These are phyloP conservation scores for Ogataea ramenticola DNA, from an alignment of 805 yeast genomes.

Conservation along the genomic window DNA sequence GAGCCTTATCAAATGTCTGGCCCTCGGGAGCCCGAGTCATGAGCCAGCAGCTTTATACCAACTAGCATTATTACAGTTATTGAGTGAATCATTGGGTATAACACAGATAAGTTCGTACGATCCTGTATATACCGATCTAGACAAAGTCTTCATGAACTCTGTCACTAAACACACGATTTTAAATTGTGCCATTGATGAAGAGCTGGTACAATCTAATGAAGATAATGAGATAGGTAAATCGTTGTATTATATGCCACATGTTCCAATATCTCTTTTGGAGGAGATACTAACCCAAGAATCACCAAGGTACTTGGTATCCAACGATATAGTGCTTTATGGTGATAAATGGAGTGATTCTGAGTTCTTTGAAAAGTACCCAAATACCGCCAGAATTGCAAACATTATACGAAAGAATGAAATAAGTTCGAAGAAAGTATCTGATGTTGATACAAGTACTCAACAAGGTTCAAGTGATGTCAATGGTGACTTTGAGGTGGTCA, in stretches of 20 bases:
- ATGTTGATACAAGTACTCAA: neutral
- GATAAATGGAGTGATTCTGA: conserved; percentile 19
- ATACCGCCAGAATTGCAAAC: conserved; percentile 18
- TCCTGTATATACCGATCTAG: conserved; percentile 22
- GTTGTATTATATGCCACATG: conserved; percentile 28
- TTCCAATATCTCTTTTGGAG: conserved; percentile 25
- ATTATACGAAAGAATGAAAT: neutral
- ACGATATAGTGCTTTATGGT: conserved; percentile 23
- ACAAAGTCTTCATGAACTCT: conserved; percentile 11
- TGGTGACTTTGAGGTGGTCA: conserved; percentile 13
- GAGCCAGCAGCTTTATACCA: conserved; percentile 22
- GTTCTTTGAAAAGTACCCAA: conserved; percentile 20
- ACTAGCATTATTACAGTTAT: conserved; percentile 15
- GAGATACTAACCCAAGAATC: conserved; percentile 9
- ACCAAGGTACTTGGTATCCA: conserved; percentile 22
- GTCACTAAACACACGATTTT: conserved; percentile 10
- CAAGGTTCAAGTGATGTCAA: conserved; percentile 5
- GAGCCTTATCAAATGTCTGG: conserved; percentile 15
- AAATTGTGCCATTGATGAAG: conserved; percentile 2
- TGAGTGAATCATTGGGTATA: conserved; percentile 9
- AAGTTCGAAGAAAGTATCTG: neutral
- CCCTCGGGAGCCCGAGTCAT: conserved; percentile 19
- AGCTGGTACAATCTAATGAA: neutral
- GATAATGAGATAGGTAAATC: neutral
- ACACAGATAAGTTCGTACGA: conserved; percentile 21